These are phyloP conservation scores for Logfia minima DNA, from an alignment of 129 eudicot species.

Conservation along the genomic window DNA sequence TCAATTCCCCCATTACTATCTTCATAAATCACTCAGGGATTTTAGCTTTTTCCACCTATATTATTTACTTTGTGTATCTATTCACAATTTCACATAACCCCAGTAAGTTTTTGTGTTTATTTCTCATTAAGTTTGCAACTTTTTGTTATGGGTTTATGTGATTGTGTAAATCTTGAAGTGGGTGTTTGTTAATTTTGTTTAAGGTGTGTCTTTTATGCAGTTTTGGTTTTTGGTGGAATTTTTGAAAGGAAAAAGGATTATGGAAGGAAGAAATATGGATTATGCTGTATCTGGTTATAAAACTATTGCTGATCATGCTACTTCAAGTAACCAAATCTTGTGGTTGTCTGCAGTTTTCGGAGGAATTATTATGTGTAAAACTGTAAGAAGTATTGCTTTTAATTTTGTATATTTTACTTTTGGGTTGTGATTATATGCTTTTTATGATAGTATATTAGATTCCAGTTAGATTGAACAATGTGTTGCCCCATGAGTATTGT, in stretches of 20 bases:
- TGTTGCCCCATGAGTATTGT: not conserved
- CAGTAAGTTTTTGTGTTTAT: slow-evolving; percentile 15
- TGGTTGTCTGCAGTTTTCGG: slow-evolving; percentile 58
- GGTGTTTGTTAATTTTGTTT: slow-evolving; percentile 10
- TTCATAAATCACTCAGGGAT: not conserved
- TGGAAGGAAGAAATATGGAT: slow-evolving; percentile 19
- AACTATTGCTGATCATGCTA: slow-evolving; percentile 35
- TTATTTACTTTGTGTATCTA: not conserved
- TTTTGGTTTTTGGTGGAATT: not conserved
- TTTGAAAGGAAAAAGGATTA: not conserved
- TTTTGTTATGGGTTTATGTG: slow-evolving; percentile 8
- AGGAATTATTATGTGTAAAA: slow-evolving; percentile 67
- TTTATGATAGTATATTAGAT: not conserved
- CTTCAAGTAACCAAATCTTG: slow-evolving; percentile 34
- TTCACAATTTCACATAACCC: slow-evolving; percentile 13
- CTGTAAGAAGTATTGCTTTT: slow-evolving; percentile 39
- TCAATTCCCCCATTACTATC: not conserved
- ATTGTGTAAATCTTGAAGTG: slow-evolving; percentile 25
- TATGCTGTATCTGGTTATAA: slow-evolving; percentile 24
- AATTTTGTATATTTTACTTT: not conserved
- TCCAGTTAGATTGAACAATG: not conserved
- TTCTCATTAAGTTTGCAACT: not conserved
- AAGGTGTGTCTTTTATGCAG: not conserved
- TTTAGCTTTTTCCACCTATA: not conserved
- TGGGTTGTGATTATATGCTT: not conserved